A percentile compares a stretch with the other conserved stretches of the same genome.
Evolutionary conservation across 345 rosid genomes (phyloP).

Genomic region (Eucalyptus paniculata): DNA sequence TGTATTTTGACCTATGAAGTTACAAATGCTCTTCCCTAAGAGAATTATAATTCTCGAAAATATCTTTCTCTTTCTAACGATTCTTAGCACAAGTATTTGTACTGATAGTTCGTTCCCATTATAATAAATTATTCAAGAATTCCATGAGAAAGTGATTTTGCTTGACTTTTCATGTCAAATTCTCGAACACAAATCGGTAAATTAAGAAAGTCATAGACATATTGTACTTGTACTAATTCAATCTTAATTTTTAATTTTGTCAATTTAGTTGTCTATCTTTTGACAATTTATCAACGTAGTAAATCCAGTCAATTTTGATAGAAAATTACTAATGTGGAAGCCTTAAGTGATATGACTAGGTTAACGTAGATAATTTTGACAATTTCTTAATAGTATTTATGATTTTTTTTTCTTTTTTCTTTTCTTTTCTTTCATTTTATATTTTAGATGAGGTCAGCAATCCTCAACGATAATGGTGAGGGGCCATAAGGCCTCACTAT

Average conservation of each 20-base stretch:
- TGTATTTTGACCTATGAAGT: not conserved
- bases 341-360: not conserved
- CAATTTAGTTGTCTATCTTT: not conserved
- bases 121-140: not conserved
- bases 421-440: not conserved
- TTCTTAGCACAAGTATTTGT: not conserved
- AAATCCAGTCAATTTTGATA: accelerated
- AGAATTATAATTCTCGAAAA: not conserved
- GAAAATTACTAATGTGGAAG: not conserved
- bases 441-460: not conserved
- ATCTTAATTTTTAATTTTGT: not conserved
- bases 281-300: not conserved
- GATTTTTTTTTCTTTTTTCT: not conserved
- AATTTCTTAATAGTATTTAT: not conserved
- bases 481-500: not conserved
- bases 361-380: not conserved
- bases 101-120: not conserved
- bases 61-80: not conserved
- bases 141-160: not conserved
- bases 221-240: not conserved
- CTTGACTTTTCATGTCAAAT: not conserved
- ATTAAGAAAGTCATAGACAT: not conserved
- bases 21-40: not conserved
- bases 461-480: accelerated
- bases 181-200: not conserved